Evolutionary conservation across 2,329 filamentous ascomycete genomes (phyloP).

Genomic region (Ceratocystis colombiana): DNA sequence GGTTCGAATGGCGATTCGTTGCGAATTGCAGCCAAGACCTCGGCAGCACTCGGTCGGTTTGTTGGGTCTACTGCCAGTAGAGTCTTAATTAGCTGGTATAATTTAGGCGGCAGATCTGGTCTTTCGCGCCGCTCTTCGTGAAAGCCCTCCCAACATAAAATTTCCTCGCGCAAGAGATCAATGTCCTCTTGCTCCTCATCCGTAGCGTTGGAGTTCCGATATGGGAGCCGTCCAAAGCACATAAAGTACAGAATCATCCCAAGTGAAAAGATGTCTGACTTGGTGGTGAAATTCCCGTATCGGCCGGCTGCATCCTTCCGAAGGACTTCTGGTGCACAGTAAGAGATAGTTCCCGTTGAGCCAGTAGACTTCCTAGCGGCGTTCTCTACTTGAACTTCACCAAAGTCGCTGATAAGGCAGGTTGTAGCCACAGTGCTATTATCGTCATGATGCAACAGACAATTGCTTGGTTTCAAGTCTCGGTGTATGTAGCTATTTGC

Average conservation of each 20-base stretch:
- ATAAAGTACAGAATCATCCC: conserved; percentile 99
- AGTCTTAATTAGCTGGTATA: conserved; percentile 75
- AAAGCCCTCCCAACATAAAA: conserved; percentile 78
- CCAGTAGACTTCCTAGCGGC: conserved; percentile 78
- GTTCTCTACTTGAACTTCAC: conserved; percentile 83
- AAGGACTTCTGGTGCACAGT: conserved; percentile 91
- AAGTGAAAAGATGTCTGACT: conserved; percentile 95
- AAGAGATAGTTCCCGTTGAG: conserved; percentile 91
- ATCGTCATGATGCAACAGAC: conserved; percentile 69
- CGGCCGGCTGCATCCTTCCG: conserved; percentile 56
- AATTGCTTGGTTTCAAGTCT: conserved; percentile 93
- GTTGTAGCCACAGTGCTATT: conserved; percentile 44
- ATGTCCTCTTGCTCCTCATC: conserved; percentile 90
- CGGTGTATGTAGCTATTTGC: conserved; percentile 88
- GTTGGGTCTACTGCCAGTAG: conserved; percentile 67
- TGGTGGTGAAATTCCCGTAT: conserved; percentile 89
- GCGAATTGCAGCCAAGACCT: conserved; percentile 71
- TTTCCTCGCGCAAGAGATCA: conserved; percentile 74
- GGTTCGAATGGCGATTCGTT: conserved; percentile 48
- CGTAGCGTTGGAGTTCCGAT: conserved; percentile 68
- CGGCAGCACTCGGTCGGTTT: conserved; percentile 71
- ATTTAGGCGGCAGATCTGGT: conserved; percentile 70
- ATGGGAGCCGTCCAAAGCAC: conserved; percentile 85
- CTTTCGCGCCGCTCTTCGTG: conserved; percentile 63
- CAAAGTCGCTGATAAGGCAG: conserved; percentile 94